A percentile compares a stretch with the other conserved stretches of the same genome.
Evolutionary conservation across 2,329 filamentous ascomycete species (phyloP).

Genomic region (Cladosporium phlei): DNA sequence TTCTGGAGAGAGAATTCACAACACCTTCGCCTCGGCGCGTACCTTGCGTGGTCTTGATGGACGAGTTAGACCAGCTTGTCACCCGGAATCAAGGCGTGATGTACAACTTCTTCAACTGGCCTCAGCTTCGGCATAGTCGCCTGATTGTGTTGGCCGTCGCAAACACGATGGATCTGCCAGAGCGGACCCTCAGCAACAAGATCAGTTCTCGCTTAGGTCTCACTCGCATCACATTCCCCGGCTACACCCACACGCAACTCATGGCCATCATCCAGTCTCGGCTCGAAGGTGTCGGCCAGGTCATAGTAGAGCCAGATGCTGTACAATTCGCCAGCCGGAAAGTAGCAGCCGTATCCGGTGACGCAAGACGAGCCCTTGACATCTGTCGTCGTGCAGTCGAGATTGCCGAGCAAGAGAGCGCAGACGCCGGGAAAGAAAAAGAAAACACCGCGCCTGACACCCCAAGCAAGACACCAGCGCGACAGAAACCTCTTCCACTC

Average conservation of each 20-base stretch:
- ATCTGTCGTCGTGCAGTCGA: slow-evolving; percentile 95
- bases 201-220: slow-evolving; percentile 82
- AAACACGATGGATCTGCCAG: slow-evolving; percentile 97
- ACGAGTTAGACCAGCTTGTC: slow-evolving; percentile 94
- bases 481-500: slow-evolving; percentile 32
- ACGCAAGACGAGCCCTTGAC: slow-evolving; percentile 85
- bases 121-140: slow-evolving; percentile 80
- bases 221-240: slow-evolving; percentile 92
- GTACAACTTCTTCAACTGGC: slow-evolving; percentile 99
- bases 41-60: slow-evolving; percentile 96
- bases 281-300: slow-evolving; percentile 72
- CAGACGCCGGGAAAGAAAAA: slow-evolving; percentile 28
- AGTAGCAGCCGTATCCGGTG: slow-evolving; percentile 91
- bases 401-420: slow-evolving; percentile 71
- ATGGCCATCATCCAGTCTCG: slow-evolving; percentile 98
- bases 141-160: slow-evolving; percentile 95
- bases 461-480: slow-evolving; percentile 54
- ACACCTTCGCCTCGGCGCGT: slow-evolving; percentile 85
- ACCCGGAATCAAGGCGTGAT: slow-evolving; percentile 99
- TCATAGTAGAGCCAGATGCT: slow-evolving; percentile 87
- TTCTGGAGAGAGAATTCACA: slow-evolving; percentile 87
- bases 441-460: slow-evolving; percentile 49
- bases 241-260: slow-evolving; percentile 93
- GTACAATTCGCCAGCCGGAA: slow-evolving; percentile 95
- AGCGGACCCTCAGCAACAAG: slow-evolving; percentile 94